Base-by-base conservation (phyloP, 305 asterid genomes). In the Caryopteris hybrid region DNA sequence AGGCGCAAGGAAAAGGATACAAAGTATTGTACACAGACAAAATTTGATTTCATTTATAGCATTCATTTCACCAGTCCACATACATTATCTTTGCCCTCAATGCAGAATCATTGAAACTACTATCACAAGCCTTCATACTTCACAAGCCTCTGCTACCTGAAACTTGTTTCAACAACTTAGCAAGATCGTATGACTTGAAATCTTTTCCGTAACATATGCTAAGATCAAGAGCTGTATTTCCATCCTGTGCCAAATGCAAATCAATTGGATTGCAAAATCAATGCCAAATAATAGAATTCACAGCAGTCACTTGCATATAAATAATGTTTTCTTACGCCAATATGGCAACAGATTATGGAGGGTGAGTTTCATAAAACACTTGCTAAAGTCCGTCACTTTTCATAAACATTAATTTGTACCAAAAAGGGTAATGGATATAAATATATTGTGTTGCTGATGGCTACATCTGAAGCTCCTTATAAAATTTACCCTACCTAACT, bases 161-260 rank as follows among this genome's bases (percentile, higher is more conserved):
- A 73, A 93, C 87, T 71, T 83, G 86, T 82, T 88, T 93, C 86
- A 93, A 65, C 75, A 93, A 76, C 87, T 83, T 93, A 74, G 95
- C 83, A 61, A 93, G 86, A 59, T 93, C 99, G 58, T 88, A 87
- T 6, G 99, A 88, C 80, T 90, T 93, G 85, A 86, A 93, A 39
- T 93, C 99, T 82, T 85, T 90, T 42, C 99, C 99, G 41, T 93
- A 93, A 55, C 96, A 90, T 45, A 90, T 56, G 84, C 94, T 73
- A 25, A 93, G 85, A 77, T 88, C 99, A 43, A 88, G 78, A 13
- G 97, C 70, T 27, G 94, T 83, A n/a, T 77, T 74, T 20, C 97
- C 96, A 61, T 73, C 91, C 99, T 93, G 86, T 38, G 61, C n/a
- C 65, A 73, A 39, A 74, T 16, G 64, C 25, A 33, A 29, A 38